Conservation (phyloP, 495 filamentous ascomycete genomes). For the Penicillium subrubescens region DNA sequence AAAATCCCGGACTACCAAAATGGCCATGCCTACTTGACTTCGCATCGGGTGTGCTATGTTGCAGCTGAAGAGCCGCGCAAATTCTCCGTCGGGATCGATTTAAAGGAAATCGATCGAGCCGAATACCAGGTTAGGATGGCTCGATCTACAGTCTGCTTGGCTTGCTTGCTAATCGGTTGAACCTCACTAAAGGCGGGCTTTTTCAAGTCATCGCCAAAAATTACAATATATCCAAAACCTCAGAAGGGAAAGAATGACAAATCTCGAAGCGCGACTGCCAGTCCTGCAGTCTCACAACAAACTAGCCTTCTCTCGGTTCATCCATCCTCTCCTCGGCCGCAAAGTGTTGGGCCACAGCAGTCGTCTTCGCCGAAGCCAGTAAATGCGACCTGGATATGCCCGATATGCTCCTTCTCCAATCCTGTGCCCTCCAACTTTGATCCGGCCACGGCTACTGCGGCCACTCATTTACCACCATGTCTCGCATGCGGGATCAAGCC, state of each 20-base stretch:
- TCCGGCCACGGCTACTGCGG: slow-evolving; percentile 68
- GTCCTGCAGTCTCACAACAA: slow-evolving; percentile 35
- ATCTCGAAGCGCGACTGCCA: slow-evolving; percentile 36
- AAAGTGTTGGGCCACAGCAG: slow-evolving; percentile 20
- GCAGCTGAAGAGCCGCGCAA: slow-evolving; percentile 85
- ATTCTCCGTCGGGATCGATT: slow-evolving; percentile 78
- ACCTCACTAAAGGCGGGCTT: slow-evolving; percentile 73
- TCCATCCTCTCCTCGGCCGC: slow-evolving; percentile 31
- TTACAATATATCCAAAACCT: slow-evolving; percentile 80
- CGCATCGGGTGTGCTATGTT: slow-evolving; percentile 93
- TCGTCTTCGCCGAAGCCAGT: slow-evolving; percentile 33
- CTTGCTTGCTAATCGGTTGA: slow-evolving; percentile 7
- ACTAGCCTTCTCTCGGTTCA: slow-evolving; percentile 21
- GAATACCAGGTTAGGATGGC: slow-evolving; percentile 76
- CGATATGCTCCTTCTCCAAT: slow-evolving; percentile 97
- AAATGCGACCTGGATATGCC: slow-evolving; percentile 93
- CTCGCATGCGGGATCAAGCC: slow-evolving; percentile 94
- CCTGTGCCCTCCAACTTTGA: slow-evolving; percentile 92
- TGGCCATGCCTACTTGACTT: slow-evolving; percentile 94
- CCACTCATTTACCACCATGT: slow-evolving; percentile 82
- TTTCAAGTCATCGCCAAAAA: slow-evolving; percentile 91
- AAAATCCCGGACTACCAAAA: slow-evolving; percentile 94
- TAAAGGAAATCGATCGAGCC: slow-evolving; percentile 87
- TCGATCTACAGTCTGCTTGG: not conserved
- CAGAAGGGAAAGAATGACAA: slow-evolving; percentile 54